A percentile compares a stretch with the other conserved stretches of the same genome.
These are phyloP conservation scores for Pestalotiopsis sp. DNA, from an alignment of 2,329 filamentous ascomycete species.

Conservation along the genomic window DNA sequence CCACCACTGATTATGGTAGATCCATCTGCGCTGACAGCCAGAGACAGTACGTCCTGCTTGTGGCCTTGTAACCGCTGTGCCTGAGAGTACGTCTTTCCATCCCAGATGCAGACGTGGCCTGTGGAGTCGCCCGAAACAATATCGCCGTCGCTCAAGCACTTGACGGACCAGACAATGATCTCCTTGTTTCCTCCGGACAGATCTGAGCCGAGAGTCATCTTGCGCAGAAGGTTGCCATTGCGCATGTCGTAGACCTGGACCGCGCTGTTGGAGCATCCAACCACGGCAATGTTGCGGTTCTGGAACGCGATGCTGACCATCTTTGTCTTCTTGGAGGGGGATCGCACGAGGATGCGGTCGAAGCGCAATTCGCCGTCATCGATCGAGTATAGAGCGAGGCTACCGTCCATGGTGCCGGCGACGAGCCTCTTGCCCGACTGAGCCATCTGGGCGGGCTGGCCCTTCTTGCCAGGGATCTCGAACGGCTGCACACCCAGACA, in stretches of 20 bases:
- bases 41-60: slow-evolving; percentile 85
- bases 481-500: slow-evolving; percentile 85
- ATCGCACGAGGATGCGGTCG: slow-evolving; percentile 73
- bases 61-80: slow-evolving; percentile 85
- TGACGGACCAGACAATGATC: slow-evolving; percentile 91
- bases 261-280: slow-evolving; percentile 93
- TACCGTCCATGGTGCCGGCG: slow-evolving; percentile 87
- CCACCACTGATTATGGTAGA: slow-evolving; percentile 84
- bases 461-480: slow-evolving; percentile 11
- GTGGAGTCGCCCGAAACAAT: slow-evolving; percentile 95
- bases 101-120: slow-evolving; percentile 91
- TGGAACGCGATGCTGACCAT: slow-evolving; percentile 93
- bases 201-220: slow-evolving; percentile 84
- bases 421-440: slow-evolving; percentile 60
- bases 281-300: slow-evolving; percentile 78
- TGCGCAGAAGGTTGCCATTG: slow-evolving; percentile 74
- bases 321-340: slow-evolving; percentile 81
- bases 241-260: slow-evolving; percentile 88
- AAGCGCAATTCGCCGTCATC: slow-evolving; percentile 83
- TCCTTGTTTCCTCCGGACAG: slow-evolving; percentile 78
- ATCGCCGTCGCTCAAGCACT: slow-evolving; percentile 82
- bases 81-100: slow-evolving; percentile 88
- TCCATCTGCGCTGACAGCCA: slow-evolving; percentile 82
- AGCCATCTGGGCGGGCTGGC: slow-evolving; percentile 19
- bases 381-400: slow-evolving; percentile 83